Evolutionary conservation across 139 green algal genomes (phyloP).

Genomic region (Dunaliella primolecta): DNA sequence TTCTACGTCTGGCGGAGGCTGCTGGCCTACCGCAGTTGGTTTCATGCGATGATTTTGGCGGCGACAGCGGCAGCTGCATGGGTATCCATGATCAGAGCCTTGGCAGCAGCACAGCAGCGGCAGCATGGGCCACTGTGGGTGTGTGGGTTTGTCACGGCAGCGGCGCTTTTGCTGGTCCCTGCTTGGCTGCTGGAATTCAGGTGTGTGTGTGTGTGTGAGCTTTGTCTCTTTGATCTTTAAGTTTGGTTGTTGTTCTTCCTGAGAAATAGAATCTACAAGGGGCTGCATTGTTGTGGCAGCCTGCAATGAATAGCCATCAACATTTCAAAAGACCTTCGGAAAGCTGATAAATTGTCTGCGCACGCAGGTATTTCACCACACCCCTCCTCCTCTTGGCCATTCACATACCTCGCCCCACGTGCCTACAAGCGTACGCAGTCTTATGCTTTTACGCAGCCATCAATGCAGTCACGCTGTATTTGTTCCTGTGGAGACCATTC

Average conservation of each 20-base stretch:
- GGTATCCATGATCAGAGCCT: conserved; percentile 1
- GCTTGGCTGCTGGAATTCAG: conserved; percentile 83
- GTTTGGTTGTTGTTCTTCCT: background rate
- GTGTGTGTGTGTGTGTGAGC: conserved; percentile 26
- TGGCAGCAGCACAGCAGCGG: conserved; percentile 30
- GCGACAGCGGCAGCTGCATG: conserved; percentile 39
- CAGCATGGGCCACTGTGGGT: conserved; percentile 37
- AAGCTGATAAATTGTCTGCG: background rate
- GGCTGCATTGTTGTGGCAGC: background rate
- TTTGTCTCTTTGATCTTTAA: background rate
- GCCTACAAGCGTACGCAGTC: conserved; percentile 10
- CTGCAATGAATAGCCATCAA: no score
- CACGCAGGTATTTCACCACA: conserved; percentile 81
- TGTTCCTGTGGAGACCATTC: conserved; percentile 75
- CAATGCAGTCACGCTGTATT: conserved; percentile 59
- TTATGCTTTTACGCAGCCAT: conserved; percentile 31
- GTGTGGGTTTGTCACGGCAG: conserved; percentile 31
- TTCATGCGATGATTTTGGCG: conserved; percentile 50
- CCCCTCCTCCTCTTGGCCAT: conserved; percentile 60
- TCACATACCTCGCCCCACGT: conserved; percentile 33
- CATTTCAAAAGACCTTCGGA: background rate
- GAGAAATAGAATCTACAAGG: background rate
- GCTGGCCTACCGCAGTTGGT: conserved; percentile 5
- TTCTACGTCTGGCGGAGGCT: conserved; percentile 88
- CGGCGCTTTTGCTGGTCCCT: conserved; percentile 61